Evolutionary conservation across 2,329 filamentous ascomycete species (phyloP), one percentile per base, ranked within the genome.

Genomic region (Phialemoniopsis sp.): DNA sequence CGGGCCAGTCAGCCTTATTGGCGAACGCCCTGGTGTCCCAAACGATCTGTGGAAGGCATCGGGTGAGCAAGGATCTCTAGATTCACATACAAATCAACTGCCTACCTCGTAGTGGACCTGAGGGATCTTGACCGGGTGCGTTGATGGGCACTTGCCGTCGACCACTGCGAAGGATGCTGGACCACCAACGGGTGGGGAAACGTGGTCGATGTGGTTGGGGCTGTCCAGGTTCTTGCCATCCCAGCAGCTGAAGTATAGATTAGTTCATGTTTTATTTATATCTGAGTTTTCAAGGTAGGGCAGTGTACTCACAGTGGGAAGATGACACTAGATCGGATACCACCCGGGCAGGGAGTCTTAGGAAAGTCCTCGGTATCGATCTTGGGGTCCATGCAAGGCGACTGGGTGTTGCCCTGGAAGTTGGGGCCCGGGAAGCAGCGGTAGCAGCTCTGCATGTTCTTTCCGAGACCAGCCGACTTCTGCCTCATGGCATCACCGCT

Each of bases 401-500:
- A 41, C 21, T 33, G 29, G 29, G 39, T 46, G 41, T 54, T 51
- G 15, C 49, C 50, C 14, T 43, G 35, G 31, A 54, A 53, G 45
- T 55, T 53, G 29, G 47, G 46, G 6, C 44, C 48, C 10, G 45
- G 45, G 43, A 47, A 52, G 44, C 53, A 55, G n/a, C 53, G 48
- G 43, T 42, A 54, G 45, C 66, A 68, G 28, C 66, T 63, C 43
- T 65, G 52, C 31, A 43, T 33, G 14, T 44, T 47, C 13, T 32
- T 26, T 18, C 45, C 47, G 3, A 46, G 37, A 21, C n/a, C 13
- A 26, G 41, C 40, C 26, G 49, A 35, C 13, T 40, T 39, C 2
- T 48, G 45, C 14, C 51, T 42, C 16, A 45, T 42, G 15, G 60
- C 57, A 34, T 71, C 61, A 18, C 67, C 67, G 10, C 64, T 58